Evolutionary conservation across 2,329 filamentous ascomycete species (phyloP), one percentile per base, ranked within the genome.

Genomic region (Penicillium sp.): DNA sequence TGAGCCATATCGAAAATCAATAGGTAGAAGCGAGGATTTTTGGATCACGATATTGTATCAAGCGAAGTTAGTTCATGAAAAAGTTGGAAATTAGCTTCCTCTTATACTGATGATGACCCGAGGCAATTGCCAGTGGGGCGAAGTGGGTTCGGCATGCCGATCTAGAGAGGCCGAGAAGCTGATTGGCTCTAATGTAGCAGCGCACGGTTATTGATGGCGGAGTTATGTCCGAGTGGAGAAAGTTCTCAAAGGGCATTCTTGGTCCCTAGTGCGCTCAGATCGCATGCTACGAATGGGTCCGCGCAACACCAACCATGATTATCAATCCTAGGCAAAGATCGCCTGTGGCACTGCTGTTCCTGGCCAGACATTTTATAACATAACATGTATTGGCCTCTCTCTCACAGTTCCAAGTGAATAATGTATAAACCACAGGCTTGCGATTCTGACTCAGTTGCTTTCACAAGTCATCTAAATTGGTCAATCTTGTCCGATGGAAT

Each of bases 111-210:
- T 12, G 41, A 25, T 49, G 48, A 56, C 59, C 60, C 59, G 57
- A 60, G 60, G 54, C 54, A 60, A 65, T 57, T 53, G 20, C 33
- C 26, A 51, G 59, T 55, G 54, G 64, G 62, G 65, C 53, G 11
- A 35, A 53, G 58, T 58, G 61, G 55, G 44, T 42, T 65, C 69
- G 69, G 70, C 54, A 68, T 69, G 59, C 69, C 69, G 68, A 65
- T 31, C 35, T 23, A 27, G 23, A 15, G 61, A 70, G 58, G 58
- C 69, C 70, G 69, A 68, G 59, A 14, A 8, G 35, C n/a, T 35
- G 25, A 69, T 69, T 71, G 67, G 69, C 33, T 27, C 15, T 26
- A 8, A 5, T 3, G 14, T 20, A 7, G 31, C 14, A 35, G 29
- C 20, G 14, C 20, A 31, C 37, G n/a, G 18, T 51, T 41, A 58